Evolutionary conservation across 2,329 filamentous ascomycete genomes (phyloP).

Genomic region (Aspergillus nomiae): DNA sequence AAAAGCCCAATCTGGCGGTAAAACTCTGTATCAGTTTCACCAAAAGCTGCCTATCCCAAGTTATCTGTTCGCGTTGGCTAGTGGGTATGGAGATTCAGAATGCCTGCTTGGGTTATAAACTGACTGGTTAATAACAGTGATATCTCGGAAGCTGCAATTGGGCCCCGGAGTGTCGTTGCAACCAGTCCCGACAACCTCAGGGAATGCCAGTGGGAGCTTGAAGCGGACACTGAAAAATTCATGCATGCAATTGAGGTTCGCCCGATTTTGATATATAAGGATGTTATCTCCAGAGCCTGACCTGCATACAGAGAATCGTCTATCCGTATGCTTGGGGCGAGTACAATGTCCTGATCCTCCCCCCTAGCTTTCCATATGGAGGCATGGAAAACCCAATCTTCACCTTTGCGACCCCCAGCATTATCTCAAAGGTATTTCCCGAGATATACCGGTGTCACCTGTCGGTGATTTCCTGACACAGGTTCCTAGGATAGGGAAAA

Average conservation of each 20-base stretch:
- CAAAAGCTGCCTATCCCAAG: constrained; percentile 91
- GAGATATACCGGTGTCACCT: not conserved
- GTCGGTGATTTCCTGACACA: constrained; percentile 3
- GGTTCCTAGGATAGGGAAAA: constrained; percentile 70
- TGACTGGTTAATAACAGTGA: constrained; percentile 59
- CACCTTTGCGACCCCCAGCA: constrained; percentile 92
- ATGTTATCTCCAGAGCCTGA: constrained; percentile 15
- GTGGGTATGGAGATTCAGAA: constrained; percentile 41
- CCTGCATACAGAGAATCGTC: constrained; percentile 56
- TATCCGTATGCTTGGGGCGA: constrained; percentile 92
- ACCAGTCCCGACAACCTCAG: constrained; percentile 85
- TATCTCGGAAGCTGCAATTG: constrained; percentile 81
- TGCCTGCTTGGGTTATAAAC: not conserved
- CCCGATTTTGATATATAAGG: constrained; percentile 6
- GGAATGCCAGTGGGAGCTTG: constrained; percentile 86
- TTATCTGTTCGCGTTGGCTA: constrained; percentile 91
- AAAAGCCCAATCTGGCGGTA: constrained; percentile 53
- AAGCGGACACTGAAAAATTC: constrained; percentile 88
- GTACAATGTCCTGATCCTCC: constrained; percentile 90
- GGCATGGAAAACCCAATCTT: constrained; percentile 87
- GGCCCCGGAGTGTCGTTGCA: constrained; percentile 79
- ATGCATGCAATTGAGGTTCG: constrained; percentile 78
- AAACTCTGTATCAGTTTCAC: constrained; percentile 76
- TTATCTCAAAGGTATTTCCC: constrained; percentile 73
- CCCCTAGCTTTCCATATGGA: constrained; percentile 87